Evolutionary conservation across 805 yeast genomes (phyloP), one percentile per base, ranked within the genome.

Genomic region (Tetrapisispora fleetii): DNA sequence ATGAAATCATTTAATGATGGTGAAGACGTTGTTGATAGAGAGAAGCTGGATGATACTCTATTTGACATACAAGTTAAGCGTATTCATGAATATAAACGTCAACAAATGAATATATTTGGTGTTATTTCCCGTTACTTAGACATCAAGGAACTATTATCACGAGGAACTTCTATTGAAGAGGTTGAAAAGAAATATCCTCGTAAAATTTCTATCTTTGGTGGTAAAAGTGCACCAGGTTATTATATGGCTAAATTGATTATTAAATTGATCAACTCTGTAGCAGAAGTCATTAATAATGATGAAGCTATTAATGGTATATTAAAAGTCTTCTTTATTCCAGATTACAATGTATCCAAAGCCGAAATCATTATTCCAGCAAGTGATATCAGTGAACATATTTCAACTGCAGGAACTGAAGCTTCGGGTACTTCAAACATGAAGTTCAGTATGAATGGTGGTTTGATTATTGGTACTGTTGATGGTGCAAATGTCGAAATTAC

Each of bases 171-270:
- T 35, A 71, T 76, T 10, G 77, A 77, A 48, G 83, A 87, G 67
- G 73, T 84, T 59, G 71, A 74, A 41, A 58, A 66, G 53, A 76
- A 78, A 59, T 80, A 76, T 65, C 76, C 79, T 50, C 82, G 96
- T 51, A 85, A 83, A 62, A 93, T 85, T 49, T 76, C 81, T 40
- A 77, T 89, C 52, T 81, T 90, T 67, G 97, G 97, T 56, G 97
- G 97, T 63, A 89, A 90, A 69, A 85, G 95, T 51, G 97, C 97
- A 11, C 97, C 97, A n/a, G 97, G 97, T 55, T 89, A 89, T 67
- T 89, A 86, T 71, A 86, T 89, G 80, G 97, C 97, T 51, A 89
- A 89, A 69, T 78, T 85, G 50, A 85, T 89, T 60, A 90, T 89
- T 64, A 87, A 88, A 67, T 75, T 89, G 66, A 78, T 89, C 62